A percentile compares a stretch with the other conserved stretches of the same genome.
phyloP scores from a whole-genome alignment of 176 grass and related monocot species.

The Typha latifolia region DNA sequence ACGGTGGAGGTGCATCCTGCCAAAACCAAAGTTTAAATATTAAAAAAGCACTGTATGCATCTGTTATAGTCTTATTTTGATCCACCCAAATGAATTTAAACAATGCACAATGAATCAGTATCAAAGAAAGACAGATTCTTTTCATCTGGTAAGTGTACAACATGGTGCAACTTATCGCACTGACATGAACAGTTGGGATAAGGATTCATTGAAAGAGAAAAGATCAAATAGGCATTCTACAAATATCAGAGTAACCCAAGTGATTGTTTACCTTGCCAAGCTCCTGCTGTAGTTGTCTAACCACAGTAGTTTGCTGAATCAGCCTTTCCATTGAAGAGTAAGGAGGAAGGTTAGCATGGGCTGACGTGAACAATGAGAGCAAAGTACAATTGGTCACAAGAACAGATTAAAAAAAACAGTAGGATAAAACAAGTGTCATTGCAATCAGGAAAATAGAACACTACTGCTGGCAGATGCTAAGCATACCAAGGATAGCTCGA shows the following conservation, averaged over 20 bases:
- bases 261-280: slow-evolving; percentile 53
- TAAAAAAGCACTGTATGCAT: slow-evolving; percentile 17
- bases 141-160: too few species aligned
- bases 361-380: slow-evolving; percentile 31
- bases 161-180: too few species aligned
- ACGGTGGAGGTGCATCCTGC: slow-evolving; percentile 79
- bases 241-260: background rate
- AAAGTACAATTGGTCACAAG: slow-evolving; percentile 9
- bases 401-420: background rate
- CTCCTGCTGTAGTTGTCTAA: slow-evolving; percentile 79
- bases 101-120: too few species aligned
- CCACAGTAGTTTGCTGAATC: slow-evolving; percentile 72
- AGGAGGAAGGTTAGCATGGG: slow-evolving; percentile 67
- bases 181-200: background rate
- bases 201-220: background rate
- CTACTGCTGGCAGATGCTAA: background rate
- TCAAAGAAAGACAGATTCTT: too few species aligned
- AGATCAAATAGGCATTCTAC: slow-evolving; percentile 2
- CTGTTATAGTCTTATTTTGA: background rate
- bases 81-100: background rate
- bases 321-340: slow-evolving; percentile 90
- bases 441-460: slow-evolving; percentile 4
- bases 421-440: background rate
- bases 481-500: slow-evolving; percentile 80
- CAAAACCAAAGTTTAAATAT: slow-evolving; percentile 33